Conservation (phyloP, 108 stramenopile genomes). For the Cyclotella sp. region DNA sequence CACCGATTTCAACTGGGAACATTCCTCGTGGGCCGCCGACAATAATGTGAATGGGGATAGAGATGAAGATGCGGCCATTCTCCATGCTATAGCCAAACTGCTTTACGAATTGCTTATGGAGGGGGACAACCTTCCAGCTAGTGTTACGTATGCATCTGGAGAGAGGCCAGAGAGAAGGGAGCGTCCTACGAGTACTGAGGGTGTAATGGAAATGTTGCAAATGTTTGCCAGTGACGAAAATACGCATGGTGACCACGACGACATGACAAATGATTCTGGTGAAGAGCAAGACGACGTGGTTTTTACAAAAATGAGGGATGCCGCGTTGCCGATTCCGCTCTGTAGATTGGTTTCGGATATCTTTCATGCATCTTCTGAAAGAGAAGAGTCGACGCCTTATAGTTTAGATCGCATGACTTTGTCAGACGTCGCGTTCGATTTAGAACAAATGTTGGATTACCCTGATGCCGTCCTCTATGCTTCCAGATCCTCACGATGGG, state of each 20-base stretch:
- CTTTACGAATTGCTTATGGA: neutral
- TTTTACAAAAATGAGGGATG: constrained; percentile 6
- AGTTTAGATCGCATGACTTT: neutral
- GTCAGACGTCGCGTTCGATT: constrained; percentile 15
- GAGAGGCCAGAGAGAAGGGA: neutral
- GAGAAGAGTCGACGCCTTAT: neutral
- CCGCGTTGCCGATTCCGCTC: neutral
- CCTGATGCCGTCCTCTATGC: constrained; percentile 27
- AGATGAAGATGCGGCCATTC: neutral
- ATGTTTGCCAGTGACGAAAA: too few relatives aligned
- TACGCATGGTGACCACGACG: neutral
- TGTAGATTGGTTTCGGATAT: constrained; percentile 27
- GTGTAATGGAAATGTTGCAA: constrained; percentile 14
- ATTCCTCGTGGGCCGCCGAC: neutral
- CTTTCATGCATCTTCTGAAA: neutral
- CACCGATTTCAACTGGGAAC: neutral
- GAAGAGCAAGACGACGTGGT: constrained; percentile 11
- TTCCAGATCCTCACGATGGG: constrained; percentile 23
- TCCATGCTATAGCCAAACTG: neutral
- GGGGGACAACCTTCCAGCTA: neutral
- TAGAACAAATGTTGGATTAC: constrained; percentile 29
- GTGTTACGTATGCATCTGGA: neutral
- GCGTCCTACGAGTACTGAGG: neutral
- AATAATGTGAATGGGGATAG: too few relatives aligned
- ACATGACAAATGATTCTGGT: neutral